These are phyloP conservation scores for Styphnolobium japonicum DNA, from an alignment of 306 rosid species.

Conservation along the genomic window DNA sequence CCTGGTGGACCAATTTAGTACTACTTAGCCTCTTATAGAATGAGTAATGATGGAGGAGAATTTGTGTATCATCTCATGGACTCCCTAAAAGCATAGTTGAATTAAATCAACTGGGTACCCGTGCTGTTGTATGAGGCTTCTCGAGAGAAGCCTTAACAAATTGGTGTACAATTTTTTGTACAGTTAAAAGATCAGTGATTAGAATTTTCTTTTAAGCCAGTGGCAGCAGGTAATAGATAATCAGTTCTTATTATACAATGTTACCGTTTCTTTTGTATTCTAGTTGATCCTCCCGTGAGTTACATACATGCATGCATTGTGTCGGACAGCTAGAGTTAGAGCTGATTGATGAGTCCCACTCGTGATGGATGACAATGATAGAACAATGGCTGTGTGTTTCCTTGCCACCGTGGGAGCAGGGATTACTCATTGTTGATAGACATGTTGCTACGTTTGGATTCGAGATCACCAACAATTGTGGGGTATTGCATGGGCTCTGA, in stretches of 20 bases:
- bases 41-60: constrained; percentile 41
- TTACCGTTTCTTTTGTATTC: background rate
- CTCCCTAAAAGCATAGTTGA: constrained; percentile 34
- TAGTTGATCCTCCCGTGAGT: background rate
- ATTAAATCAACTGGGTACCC: constrained; percentile 44
- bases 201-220: constrained; percentile 24
- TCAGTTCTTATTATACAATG: background rate
- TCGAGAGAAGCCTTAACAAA: constrained; percentile 33
- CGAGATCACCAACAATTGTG: constrained; percentile 29
- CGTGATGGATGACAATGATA: constrained; percentile 41
- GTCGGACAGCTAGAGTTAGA: constrained; percentile 37
- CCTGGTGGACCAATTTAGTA: constrained; percentile 29
- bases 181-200: constrained; percentile 38
- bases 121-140: constrained; percentile 46
- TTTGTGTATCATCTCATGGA: constrained; percentile 53
- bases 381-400: constrained; percentile 26
- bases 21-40: constrained; percentile 34
- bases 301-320: constrained; percentile 20
- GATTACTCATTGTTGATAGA: constrained; percentile 30
- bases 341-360: constrained; percentile 29
- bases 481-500: constrained; percentile 25
- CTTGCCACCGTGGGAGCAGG: constrained; percentile 30
- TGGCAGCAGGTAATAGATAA: constrained; percentile 11
- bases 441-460: constrained; percentile 26
- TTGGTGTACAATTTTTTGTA: constrained; percentile 56